Percentiles rank a stretch among this genome's conserved stretches.
Conservation (phyloP, 2,329 filamentous ascomycete genomes). For the Dothistroma pini region DNA sequence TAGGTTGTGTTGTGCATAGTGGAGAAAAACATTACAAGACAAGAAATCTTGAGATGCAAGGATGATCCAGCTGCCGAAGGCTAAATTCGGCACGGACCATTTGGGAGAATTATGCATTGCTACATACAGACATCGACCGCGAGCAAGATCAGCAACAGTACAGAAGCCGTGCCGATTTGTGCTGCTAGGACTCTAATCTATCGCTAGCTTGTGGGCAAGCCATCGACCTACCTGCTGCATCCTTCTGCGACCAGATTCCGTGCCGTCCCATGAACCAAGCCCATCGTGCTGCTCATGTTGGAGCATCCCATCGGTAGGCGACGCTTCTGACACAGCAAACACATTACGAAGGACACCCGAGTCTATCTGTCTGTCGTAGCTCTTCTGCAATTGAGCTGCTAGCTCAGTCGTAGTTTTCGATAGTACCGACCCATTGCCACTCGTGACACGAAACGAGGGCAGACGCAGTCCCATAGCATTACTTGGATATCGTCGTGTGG, state of each 20-base stretch:
- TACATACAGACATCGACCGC: too few species aligned
- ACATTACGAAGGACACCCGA: constrained; percentile 3
- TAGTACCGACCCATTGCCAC: constrained; percentile 39
- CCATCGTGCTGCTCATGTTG: constrained; percentile 37
- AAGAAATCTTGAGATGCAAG: neutral
- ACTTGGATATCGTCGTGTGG: constrained; percentile 43
- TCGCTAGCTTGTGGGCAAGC: constrained; percentile 9
- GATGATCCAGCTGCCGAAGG: neutral
- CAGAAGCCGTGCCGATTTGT: neutral
- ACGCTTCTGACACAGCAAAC: constrained; percentile 10
- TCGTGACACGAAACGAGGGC: constrained; percentile 41
- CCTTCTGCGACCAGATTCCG: constrained; percentile 17
- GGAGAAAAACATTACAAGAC: neutral
- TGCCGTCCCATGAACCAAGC: constrained; percentile 24
- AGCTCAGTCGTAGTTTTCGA: constrained; percentile 43
- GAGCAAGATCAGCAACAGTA: too few species aligned
- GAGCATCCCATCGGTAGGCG: constrained; percentile 22
- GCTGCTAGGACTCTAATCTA: neutral
- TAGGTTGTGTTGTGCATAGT: neutral
- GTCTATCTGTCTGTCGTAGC: constrained; percentile 34
- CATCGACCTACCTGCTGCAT: constrained; percentile 22
- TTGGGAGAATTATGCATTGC: too few species aligned
- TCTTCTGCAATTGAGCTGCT: constrained; percentile 38
- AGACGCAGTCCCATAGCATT: constrained; percentile 38
- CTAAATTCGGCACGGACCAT: neutral